phyloP scores from a whole-genome alignment of 2,329 filamentous ascomycete species.

The Exophiala viscosa region DNA sequence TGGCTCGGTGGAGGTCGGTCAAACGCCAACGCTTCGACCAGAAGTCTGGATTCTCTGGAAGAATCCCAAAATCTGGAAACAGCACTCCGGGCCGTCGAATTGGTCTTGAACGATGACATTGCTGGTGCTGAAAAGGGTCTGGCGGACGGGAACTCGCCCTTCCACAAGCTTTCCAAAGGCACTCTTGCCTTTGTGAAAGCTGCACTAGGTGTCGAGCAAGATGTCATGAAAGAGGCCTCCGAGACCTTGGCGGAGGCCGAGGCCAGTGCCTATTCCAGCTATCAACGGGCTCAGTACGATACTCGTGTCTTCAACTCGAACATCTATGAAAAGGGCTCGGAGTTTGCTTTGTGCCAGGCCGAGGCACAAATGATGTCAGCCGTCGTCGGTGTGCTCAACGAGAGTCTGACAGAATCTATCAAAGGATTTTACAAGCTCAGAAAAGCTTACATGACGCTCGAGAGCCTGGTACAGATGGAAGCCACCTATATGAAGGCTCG shows the following conservation, averaged over 20 bases:
- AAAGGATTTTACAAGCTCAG: slow-evolving; percentile 89
- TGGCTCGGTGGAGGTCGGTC: slow-evolving; percentile 66
- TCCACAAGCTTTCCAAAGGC: slow-evolving; percentile 78
- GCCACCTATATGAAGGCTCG: slow-evolving; percentile 49
- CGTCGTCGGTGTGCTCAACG: slow-evolving; percentile 82
- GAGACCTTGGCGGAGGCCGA: slow-evolving; percentile 71
- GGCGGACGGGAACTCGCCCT: slow-evolving; percentile 71
- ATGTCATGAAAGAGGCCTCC: slow-evolving; percentile 80
- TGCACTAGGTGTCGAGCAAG: slow-evolving; percentile 85
- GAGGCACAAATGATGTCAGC: slow-evolving; percentile 86
- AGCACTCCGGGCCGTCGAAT: slow-evolving; percentile 52
- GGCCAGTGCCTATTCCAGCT: slow-evolving; percentile 68
- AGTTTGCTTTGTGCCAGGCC: slow-evolving; percentile 79
- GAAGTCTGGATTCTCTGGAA: slow-evolving; percentile 55
- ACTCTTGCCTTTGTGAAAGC: slow-evolving; percentile 82
- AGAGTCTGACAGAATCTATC: slow-evolving; percentile 86
- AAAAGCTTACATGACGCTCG: slow-evolving; percentile 80
- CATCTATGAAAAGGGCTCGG: slow-evolving; percentile 78
- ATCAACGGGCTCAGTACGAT: slow-evolving; percentile 69
- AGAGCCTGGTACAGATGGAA: slow-evolving; percentile 74
- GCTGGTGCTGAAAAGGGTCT: slow-evolving; percentile 74
- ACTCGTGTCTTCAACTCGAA: slow-evolving; percentile 52
- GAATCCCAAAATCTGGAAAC: slow-evolving; percentile 48
- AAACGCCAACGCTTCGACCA: slow-evolving; percentile 53
- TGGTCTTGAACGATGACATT: slow-evolving; percentile 88